Evolutionary conservation across 2,329 filamentous ascomycete genomes (phyloP).

Genomic region (Pseudogymnoascus sp.): DNA sequence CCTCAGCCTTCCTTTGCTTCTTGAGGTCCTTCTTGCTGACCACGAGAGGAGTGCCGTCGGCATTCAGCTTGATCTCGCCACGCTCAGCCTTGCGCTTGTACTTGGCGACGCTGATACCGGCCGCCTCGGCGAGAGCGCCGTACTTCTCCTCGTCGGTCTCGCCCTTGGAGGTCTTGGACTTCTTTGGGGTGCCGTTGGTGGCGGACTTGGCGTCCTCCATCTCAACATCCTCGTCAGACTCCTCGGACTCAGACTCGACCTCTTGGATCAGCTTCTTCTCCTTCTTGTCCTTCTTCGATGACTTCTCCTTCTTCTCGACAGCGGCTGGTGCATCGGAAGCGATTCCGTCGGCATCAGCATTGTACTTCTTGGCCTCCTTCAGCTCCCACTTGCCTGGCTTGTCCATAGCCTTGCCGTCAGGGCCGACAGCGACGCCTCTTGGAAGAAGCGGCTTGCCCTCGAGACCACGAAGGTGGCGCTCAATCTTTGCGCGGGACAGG

Average conservation of each 20-base stretch:
- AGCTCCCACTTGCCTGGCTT: conserved; percentile 76
- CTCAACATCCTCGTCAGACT: conserved; percentile 20
- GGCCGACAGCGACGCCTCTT: conserved; percentile 66
- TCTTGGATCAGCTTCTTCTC: conserved; percentile 34
- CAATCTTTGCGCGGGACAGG: conserved; percentile 62
- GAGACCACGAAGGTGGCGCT: conserved; percentile 67
- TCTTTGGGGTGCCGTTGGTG: conserved; percentile 23
- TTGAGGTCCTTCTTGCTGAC: conserved; percentile 71
- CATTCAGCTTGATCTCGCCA: conserved; percentile 62
- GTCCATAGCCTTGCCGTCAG: conserved; percentile 57
- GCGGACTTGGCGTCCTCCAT: conserved; percentile 28
- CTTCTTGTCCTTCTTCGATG: conserved; percentile 42
- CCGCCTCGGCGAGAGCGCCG: conserved; percentile 51
- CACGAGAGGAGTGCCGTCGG: conserved; percentile 58
- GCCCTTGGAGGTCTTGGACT: conserved; percentile 36
- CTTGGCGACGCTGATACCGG: conserved; percentile 65
- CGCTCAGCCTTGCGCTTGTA: conserved; percentile 73
- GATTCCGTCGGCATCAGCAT: conserved; percentile 84
- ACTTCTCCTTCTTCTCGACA: conserved; percentile 41
- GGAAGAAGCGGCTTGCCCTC: conserved; percentile 86
- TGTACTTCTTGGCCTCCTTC: conserved; percentile 91
- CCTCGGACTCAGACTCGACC: conserved; percentile 22
- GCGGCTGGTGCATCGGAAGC: conserved; percentile 58
- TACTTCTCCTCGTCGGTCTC: conserved; percentile 36
- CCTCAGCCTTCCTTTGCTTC: conserved; percentile 58